Conservation (phyloP, 2,329 filamentous ascomycete species). For the Paecilomyces sp. region DNA sequence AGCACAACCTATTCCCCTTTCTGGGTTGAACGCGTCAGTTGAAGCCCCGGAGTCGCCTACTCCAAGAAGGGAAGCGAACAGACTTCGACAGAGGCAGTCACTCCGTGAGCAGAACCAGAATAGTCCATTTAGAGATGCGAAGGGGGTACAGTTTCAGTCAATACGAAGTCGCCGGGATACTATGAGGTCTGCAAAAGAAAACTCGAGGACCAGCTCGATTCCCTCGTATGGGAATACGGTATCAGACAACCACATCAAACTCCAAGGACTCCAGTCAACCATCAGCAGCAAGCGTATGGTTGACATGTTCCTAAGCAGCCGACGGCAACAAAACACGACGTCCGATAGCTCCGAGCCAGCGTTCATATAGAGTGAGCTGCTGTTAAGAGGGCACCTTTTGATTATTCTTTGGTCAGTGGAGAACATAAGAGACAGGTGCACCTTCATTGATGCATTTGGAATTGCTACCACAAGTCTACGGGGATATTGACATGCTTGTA, state of each 20-base stretch:
- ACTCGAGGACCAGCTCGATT: constrained; percentile 12
- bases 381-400: not conserved
- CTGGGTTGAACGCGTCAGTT: constrained; percentile 14
- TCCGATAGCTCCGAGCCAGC: not conserved
- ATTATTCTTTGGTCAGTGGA: too few species aligned
- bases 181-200: constrained; percentile 21
- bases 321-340: not conserved
- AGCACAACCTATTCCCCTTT: constrained; percentile 13
- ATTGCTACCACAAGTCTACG: not conserved
- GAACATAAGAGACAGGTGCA: too few species aligned
- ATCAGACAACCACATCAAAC: constrained; percentile 11
- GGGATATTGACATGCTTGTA: not conserved
- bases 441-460: not conserved
- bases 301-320: not conserved
- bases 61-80: constrained; percentile 12
- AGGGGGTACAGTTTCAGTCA: constrained; percentile 18
- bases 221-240: constrained; percentile 5
- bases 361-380: not conserved
- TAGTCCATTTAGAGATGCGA: constrained; percentile 16
- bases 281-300: constrained; percentile 21
- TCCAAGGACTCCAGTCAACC: constrained; percentile 15
- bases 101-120: constrained; percentile 15
- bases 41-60: constrained; percentile 23
- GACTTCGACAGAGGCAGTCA: constrained; percentile 12
- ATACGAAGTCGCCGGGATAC: constrained; percentile 16